phyloP scores from a whole-genome alignment of 2,329 filamentous ascomycete species.

The Fusarium goolgardi region DNA sequence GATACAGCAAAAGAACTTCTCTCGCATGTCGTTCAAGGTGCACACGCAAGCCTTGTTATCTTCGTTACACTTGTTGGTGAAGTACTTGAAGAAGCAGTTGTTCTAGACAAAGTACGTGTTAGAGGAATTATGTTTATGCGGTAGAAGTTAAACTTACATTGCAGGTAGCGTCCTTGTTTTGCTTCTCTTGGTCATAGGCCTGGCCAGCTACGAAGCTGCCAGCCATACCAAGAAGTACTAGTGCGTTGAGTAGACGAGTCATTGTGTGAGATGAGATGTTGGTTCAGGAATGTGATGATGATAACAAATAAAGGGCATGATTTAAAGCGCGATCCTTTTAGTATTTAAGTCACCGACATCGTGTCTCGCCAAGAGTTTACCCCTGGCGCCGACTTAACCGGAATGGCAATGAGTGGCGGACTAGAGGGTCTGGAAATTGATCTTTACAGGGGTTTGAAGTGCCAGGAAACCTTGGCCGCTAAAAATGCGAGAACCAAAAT shows the following conservation, averaged over 20 bases:
- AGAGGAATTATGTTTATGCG: accelerated
- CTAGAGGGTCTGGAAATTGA: neutral
- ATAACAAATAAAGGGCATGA: neutral
- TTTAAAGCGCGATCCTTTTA: neutral
- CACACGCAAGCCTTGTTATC: slow-evolving; percentile 17
- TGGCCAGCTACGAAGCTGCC: slow-evolving; percentile 10
- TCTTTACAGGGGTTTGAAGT: neutral
- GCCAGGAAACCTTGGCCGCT: neutral
- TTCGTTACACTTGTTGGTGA: slow-evolving; percentile 13
- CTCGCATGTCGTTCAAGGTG: slow-evolving; percentile 1
- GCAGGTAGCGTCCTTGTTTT: slow-evolving; percentile 7
- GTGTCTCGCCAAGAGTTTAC: neutral
- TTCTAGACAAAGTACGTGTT: neutral
- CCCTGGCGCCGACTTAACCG: slow-evolving; percentile 2
- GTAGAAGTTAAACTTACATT: neutral
- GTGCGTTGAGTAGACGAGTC: neutral
- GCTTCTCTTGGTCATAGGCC: slow-evolving; percentile 3
- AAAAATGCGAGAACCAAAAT: neutral
- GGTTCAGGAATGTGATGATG: neutral
- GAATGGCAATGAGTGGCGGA: neutral
- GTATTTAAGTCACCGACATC: neutral
- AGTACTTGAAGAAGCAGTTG: slow-evolving; percentile 11
- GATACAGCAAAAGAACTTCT: slow-evolving; percentile 16
- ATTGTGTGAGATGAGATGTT: neutral
- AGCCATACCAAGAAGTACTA: neutral